A percentile compares a stretch with the other conserved stretches of the same genome.
These are phyloP conservation scores for Brettanomyces sp. DNA, from an alignment of 805 yeast species.

Conservation along the genomic window DNA sequence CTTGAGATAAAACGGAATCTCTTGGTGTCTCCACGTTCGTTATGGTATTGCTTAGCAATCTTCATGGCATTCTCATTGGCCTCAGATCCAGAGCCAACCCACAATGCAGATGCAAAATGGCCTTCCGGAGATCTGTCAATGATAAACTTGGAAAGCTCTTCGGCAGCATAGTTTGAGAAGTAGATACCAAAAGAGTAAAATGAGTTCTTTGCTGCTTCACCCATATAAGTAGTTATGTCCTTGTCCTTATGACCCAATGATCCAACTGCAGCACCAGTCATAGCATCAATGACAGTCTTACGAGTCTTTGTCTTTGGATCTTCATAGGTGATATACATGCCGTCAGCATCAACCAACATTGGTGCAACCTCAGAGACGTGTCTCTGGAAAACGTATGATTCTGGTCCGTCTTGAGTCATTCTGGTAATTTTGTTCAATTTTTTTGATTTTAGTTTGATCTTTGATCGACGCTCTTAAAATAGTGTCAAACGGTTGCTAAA, in stretches of 20 bases:
- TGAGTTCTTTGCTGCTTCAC: constrained; percentile 26
- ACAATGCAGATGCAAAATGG: constrained; percentile 30
- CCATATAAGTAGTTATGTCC: constrained; percentile 31
- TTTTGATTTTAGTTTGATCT: not conserved
- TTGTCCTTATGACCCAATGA: constrained; percentile 36
- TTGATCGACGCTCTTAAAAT: not conserved
- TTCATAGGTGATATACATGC: constrained; percentile 17
- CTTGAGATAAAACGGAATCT: constrained; percentile 36
- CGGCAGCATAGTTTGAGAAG: constrained; percentile 31
- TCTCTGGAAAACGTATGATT: constrained; percentile 13
- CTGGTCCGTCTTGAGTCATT: constrained; percentile 1
- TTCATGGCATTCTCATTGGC: constrained; percentile 76
- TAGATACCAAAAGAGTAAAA: constrained; percentile 28
- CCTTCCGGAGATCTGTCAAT: constrained; percentile 30
- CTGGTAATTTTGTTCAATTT: not conserved
- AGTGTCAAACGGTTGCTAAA: too few relatives aligned
- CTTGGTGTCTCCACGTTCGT: constrained; percentile 32
- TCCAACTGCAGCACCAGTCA: constrained; percentile 48
- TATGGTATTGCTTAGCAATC: constrained; percentile 45
- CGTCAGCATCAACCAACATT: constrained; percentile 13
- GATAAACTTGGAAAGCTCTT: constrained; percentile 35
- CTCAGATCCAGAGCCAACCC: constrained; percentile 69
- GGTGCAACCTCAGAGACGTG: constrained; percentile 13
- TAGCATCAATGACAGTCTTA: constrained; percentile 30
- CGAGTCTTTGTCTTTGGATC: constrained; percentile 32